These are phyloP conservation scores for Onygenales sp. DNA, from an alignment of 2,329 filamentous ascomycete genomes.

Conservation along the genomic window DNA sequence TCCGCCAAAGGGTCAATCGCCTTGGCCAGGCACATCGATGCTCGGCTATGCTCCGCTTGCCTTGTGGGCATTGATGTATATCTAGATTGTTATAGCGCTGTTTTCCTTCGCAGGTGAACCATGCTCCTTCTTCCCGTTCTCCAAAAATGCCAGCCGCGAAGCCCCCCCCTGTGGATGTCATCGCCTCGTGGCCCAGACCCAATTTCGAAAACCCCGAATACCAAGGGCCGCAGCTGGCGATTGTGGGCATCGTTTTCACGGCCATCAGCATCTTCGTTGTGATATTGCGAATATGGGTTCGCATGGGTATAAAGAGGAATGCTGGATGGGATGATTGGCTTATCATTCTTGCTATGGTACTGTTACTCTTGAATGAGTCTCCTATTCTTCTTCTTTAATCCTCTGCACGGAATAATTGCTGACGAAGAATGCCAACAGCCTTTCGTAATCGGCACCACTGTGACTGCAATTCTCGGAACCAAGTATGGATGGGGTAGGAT, in stretches of 20 bases:
- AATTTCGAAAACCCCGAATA: slow-evolving; percentile 21
- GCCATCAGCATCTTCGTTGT: slow-evolving; percentile 14
- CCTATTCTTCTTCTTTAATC: too few relatives aligned
- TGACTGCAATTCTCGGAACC: slow-evolving; percentile 7
- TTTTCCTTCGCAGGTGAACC: too few relatives aligned
- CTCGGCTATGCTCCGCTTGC: too few relatives aligned
- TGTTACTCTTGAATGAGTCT: background rate
- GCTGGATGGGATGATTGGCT: slow-evolving; percentile 14
- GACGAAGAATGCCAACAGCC: slow-evolving; percentile 2
- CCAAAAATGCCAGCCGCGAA: too few relatives aligned
- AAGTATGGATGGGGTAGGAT: slow-evolving; percentile 11
- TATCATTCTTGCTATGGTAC: slow-evolving; percentile 10
- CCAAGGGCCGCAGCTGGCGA: slow-evolving; percentile 16
- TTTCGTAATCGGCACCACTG: slow-evolving; percentile 3
- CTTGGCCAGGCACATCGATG: too few relatives aligned
- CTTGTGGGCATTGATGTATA: too few relatives aligned
- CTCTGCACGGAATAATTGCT: too few relatives aligned
- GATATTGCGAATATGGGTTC: slow-evolving; percentile 11
- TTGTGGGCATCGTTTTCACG: slow-evolving; percentile 16
- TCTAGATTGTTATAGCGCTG: too few relatives aligned
- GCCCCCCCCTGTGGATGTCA: slow-evolving; percentile 8
- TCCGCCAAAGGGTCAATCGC: too few relatives aligned
- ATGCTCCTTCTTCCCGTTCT: too few relatives aligned
- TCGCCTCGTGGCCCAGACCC: slow-evolving; percentile 18
- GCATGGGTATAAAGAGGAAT: slow-evolving; percentile 9